These are phyloP conservation scores for Pterocarpus macrocarpus DNA, from an alignment of 306 rosid species.

Conservation along the genomic window DNA sequence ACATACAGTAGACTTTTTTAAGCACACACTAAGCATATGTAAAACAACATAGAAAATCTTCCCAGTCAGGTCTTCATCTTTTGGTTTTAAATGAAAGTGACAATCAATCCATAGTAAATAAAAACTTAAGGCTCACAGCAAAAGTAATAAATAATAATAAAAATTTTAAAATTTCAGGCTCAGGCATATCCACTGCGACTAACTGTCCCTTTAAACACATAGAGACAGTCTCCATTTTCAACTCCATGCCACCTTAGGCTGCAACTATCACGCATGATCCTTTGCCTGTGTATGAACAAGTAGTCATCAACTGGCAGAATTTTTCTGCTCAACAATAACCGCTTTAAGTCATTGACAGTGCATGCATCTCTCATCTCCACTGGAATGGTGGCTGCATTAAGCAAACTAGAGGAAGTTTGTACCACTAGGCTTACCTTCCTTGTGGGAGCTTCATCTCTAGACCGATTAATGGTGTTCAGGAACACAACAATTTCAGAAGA, in stretches of 20 bases:
- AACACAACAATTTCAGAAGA: slow-evolving; percentile 73
- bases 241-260: slow-evolving; percentile 94
- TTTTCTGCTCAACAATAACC: slow-evolving; percentile 62
- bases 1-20: neutral
- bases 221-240: slow-evolving; percentile 78
- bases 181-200: slow-evolving; percentile 50
- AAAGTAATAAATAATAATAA: neutral
- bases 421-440: slow-evolving; percentile 65
- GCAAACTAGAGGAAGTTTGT: slow-evolving; percentile 85
- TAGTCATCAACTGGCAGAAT: slow-evolving; percentile 76
- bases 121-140: neutral
- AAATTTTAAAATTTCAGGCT: neutral
- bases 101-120: neutral
- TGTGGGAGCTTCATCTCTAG: slow-evolving; percentile 60
- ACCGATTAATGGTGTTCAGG: slow-evolving; percentile 55
- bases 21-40: neutral
- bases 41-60: neutral
- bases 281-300: slow-evolving; percentile 85
- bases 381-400: slow-evolving; percentile 77
- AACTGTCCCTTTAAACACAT: slow-evolving; percentile 79
- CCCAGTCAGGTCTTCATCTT: neutral
- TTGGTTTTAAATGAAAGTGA: neutral
- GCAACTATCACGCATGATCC: slow-evolving; percentile 82
- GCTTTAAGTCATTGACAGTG: slow-evolving; percentile 72
- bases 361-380: slow-evolving; percentile 70